phyloP scores from a whole-genome alignment of 1,284 basidiomycete genomes.

The Cryptococcus sp. region DNA sequence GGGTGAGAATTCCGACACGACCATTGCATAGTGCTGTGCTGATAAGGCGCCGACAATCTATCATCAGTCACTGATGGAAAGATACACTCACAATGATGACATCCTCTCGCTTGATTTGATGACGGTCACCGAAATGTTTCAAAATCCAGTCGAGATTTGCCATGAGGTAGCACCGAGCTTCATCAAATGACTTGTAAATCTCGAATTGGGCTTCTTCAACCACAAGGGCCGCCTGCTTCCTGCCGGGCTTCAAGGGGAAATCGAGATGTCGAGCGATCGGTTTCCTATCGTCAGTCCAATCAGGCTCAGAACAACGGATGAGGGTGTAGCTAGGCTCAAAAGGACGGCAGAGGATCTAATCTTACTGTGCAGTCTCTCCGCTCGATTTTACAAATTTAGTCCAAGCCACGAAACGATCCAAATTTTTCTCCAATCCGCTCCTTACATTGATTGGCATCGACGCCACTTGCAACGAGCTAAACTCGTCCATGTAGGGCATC shows the following conservation, averaged over 20 bases:
- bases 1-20: slow-evolving; percentile 23
- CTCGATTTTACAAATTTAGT: slow-evolving; percentile 46
- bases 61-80: neutral
- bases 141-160: slow-evolving; percentile 63
- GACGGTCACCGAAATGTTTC: slow-evolving; percentile 54
- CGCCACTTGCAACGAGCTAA: slow-evolving; percentile 49
- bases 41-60: slow-evolving; percentile 66
- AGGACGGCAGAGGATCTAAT: neutral
- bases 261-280: slow-evolving; percentile 56
- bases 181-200: slow-evolving; percentile 59
- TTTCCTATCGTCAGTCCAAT: slow-evolving; percentile 40
- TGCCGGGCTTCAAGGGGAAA: slow-evolving; percentile 59
- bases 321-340: too few relatives aligned
- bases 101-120: slow-evolving; percentile 64
- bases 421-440: slow-evolving; percentile 55
- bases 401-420: slow-evolving; percentile 58
- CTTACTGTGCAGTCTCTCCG: slow-evolving; percentile 39
- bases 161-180: slow-evolving; percentile 66
- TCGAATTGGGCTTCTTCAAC: slow-evolving; percentile 64
- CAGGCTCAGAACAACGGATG: too few relatives aligned
- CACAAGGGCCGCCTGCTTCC: slow-evolving; percentile 62
- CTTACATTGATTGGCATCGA: slow-evolving; percentile 55
- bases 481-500: slow-evolving; percentile 56
- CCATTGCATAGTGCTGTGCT: slow-evolving; percentile 56
- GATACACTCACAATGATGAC: slow-evolving; percentile 57